Conservation (phyloP, 345 rosid species). For the Erodium maritimum region DNA sequence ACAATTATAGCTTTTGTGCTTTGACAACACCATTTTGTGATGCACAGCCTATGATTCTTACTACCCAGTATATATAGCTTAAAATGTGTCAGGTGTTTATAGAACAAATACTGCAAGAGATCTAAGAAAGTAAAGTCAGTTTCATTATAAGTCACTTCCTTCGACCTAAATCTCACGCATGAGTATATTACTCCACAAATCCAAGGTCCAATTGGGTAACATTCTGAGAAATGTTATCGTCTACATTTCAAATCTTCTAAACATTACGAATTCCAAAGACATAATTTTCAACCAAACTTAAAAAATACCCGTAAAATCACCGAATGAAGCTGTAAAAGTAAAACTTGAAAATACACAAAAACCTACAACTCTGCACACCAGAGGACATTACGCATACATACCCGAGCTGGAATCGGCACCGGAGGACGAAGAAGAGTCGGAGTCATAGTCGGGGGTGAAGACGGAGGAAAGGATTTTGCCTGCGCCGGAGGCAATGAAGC, state of each 20-base stretch:
- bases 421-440: conserved; percentile 41
- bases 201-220: neutral
- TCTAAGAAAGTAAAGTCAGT: neutral
- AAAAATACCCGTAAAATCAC: neutral
- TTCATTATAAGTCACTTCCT: neutral
- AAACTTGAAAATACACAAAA: neutral
- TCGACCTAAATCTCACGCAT: neutral
- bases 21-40: no score
- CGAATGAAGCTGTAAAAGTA: no score
- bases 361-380: neutral
- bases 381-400: conserved; percentile 4
- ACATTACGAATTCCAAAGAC: neutral
- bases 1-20: no score
- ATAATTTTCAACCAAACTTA: neutral
- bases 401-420: conserved; percentile 37
- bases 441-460: conserved; percentile 45
- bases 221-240: neutral
- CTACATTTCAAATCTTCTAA: neutral
- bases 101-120: neutral
- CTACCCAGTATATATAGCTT: no score
- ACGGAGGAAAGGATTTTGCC: conserved; percentile 58
- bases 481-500: conserved; percentile 64
- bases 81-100: no score
- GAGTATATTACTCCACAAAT: neutral
- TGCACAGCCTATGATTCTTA: no score